A percentile compares a stretch with the other conserved stretches of the same genome.
These are phyloP conservation scores for Debaryomyces udenii DNA, from an alignment of 1,139 yeast genomes.

Conservation along the genomic window DNA sequence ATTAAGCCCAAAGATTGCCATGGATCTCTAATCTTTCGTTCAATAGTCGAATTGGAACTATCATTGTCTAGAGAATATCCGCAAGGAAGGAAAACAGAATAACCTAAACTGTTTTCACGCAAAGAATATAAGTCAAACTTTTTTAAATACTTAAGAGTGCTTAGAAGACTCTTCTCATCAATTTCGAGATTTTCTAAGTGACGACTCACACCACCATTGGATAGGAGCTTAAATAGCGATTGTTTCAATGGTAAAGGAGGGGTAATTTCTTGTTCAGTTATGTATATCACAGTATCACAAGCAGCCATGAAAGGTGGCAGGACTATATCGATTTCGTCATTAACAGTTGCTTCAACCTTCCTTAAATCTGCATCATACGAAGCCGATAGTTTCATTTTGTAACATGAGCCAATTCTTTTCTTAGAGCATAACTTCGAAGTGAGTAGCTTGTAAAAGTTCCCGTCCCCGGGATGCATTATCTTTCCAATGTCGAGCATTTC, in stretches of 20 bases:
- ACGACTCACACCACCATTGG: constrained; percentile 36
- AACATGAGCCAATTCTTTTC: constrained; percentile 47
- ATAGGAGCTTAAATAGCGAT: constrained; percentile 41
- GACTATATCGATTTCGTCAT: constrained; percentile 48
- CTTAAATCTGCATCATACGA: constrained; percentile 45
- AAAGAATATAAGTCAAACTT: constrained; percentile 38
- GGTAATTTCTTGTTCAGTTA: constrained; percentile 57
- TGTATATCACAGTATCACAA: constrained; percentile 59
- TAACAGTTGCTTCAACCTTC: constrained; percentile 25
- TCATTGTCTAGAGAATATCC: constrained; percentile 29
- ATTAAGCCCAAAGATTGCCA: constrained; percentile 74
- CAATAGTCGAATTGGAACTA: constrained; percentile 3
- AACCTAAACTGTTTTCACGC: constrained; percentile 59
- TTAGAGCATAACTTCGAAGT: constrained; percentile 38
- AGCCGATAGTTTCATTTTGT: constrained; percentile 45
- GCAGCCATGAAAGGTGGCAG: constrained; percentile 48
- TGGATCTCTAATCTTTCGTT: constrained; percentile 31
- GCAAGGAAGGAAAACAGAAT: constrained; percentile 80
- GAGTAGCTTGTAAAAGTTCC: constrained; percentile 21
- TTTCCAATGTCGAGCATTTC: constrained; percentile 41
- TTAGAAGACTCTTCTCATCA: constrained; percentile 40
- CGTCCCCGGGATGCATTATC: constrained; percentile 3
- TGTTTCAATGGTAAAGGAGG: constrained; percentile 42
- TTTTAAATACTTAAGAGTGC: constrained; percentile 37
- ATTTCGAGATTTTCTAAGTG: constrained; percentile 36